Conservation (phyloP, 768 basidiomycete species). For the Daedaleopsis nitida region DNA sequence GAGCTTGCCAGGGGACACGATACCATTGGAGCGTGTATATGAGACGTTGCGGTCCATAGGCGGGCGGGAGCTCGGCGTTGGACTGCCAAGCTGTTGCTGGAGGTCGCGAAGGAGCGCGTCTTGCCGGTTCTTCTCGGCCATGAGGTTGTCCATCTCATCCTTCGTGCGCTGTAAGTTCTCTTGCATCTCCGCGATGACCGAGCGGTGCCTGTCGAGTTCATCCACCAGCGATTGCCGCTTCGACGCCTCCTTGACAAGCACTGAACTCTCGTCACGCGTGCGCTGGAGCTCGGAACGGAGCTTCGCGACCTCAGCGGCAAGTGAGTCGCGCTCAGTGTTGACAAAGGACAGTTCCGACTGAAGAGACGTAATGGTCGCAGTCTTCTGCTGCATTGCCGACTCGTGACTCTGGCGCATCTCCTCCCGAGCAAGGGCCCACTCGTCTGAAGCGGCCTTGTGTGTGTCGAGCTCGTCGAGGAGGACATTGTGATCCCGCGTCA, state of each 20-base stretch:
- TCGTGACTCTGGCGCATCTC: slow-evolving; percentile 37
- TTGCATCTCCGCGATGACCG: slow-evolving; percentile 74
- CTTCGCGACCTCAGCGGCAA: slow-evolving; percentile 43
- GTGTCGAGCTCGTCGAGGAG: slow-evolving; percentile 57
- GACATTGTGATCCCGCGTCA: slow-evolving; percentile 38
- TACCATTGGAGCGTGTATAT: slow-evolving; percentile 51
- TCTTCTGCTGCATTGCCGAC: slow-evolving; percentile 52
- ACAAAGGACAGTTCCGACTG: slow-evolving; percentile 50
- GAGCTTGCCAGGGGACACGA: slow-evolving; percentile 71
- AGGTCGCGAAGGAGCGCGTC: slow-evolving; percentile 75
- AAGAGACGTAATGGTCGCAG: slow-evolving; percentile 44
- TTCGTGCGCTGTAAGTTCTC: slow-evolving; percentile 76
- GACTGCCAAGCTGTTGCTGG: slow-evolving; percentile 68
- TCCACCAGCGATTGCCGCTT: slow-evolving; percentile 72
- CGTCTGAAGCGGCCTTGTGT: slow-evolving; percentile 49
- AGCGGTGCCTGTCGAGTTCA: slow-evolving; percentile 79
- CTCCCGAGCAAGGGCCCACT: slow-evolving; percentile 37
- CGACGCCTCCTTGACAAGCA: slow-evolving; percentile 70
- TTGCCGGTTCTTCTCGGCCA: slow-evolving; percentile 68
- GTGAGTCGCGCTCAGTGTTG: slow-evolving; percentile 44
- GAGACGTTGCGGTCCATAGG: slow-evolving; percentile 41
- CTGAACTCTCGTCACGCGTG: slow-evolving; percentile 59
- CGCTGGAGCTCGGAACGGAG: slow-evolving; percentile 62
- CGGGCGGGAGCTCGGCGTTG: slow-evolving; percentile 47
- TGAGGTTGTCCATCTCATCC: slow-evolving; percentile 80